Evolutionary conservation across 345 rosid genomes (phyloP).

Genomic region (Rhizophora apiculata): DNA sequence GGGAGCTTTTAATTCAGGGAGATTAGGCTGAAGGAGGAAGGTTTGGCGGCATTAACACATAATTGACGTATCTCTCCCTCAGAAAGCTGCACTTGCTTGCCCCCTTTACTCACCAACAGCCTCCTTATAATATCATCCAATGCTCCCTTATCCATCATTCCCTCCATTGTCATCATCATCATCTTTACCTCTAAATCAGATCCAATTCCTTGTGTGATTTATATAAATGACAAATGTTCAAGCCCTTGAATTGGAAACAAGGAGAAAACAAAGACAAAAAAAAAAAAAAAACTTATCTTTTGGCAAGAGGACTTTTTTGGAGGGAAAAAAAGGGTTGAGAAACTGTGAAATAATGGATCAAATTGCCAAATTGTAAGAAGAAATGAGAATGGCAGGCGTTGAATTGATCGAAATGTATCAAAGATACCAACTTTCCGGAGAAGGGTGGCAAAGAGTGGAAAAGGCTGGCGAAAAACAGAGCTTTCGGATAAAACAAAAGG

Average conservation of each 20-base stretch:
- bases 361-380: not conserved
- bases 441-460: not conserved
- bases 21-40: constrained; percentile 81
- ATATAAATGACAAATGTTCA: not conserved
- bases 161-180: constrained; percentile 44
- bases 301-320: not conserved
- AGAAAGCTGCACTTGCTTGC: constrained; percentile 91
- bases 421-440: not conserved
- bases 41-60: constrained; percentile 90
- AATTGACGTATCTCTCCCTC: constrained; percentile 99
- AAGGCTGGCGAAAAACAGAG: not conserved
- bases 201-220: not conserved
- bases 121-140: constrained; percentile 95
- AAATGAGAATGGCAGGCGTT: constrained; percentile 4
- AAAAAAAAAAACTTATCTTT: not conserved
- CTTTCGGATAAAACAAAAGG: not conserved
- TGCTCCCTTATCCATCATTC: constrained; percentile 63
- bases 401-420: not conserved
- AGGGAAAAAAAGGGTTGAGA: not conserved
- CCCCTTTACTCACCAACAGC: constrained; percentile 85
- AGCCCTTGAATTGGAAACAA: not conserved
- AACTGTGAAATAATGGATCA: not conserved
- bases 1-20: constrained; percentile 81
- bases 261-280: not conserved
- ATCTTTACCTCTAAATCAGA: constrained; percentile 10